Percentiles rank a stretch among this genome's conserved stretches.
Evolutionary conservation across 2,329 filamentous ascomycete genomes (phyloP).

Genomic region (Drechslera avenae): DNA sequence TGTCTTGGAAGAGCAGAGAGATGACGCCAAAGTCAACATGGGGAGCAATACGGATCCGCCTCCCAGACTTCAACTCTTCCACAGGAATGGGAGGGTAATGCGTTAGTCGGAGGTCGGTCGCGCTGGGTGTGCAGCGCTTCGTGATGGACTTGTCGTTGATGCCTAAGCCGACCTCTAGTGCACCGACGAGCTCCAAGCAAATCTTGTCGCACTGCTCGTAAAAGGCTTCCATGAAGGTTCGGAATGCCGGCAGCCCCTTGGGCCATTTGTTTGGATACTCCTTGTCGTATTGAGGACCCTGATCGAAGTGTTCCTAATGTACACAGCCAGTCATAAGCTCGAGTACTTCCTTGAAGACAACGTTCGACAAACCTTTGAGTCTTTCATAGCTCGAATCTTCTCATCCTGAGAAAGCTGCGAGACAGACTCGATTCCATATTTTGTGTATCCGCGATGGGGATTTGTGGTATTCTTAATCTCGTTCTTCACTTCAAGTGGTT

Average conservation of each 20-base stretch:
- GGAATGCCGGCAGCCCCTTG: conserved; percentile 16
- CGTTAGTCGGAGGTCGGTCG: conserved; percentile 23
- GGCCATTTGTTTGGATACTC: conserved; percentile 9
- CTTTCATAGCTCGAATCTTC: neutral
- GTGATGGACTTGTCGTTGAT: conserved; percentile 5
- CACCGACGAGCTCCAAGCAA: conserved; percentile 10
- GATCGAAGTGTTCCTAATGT: conserved; percentile 7
- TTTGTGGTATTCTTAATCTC: conserved; percentile 11
- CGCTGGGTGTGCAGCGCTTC: conserved; percentile 3
- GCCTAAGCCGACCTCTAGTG: conserved; percentile 15
- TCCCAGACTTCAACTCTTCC: conserved; percentile 7
- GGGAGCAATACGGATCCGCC: conserved; percentile 10
- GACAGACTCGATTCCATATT: conserved; percentile 8
- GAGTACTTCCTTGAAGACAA: no score
- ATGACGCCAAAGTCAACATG: conserved; percentile 35
- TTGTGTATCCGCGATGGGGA: conserved; percentile 17
- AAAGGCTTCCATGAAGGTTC: conserved; percentile 18
- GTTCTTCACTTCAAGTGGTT: conserved; percentile 7
- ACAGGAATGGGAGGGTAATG: conserved; percentile 24
- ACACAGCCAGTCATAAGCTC: no score
- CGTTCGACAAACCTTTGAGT: conserved; percentile 14
- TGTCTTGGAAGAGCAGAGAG: conserved; percentile 45
- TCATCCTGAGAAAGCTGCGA: neutral
- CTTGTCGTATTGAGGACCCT: neutral
- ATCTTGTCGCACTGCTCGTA: conserved; percentile 13